phyloP scores from a whole-genome alignment of 1,284 basidiomycete species.

The Leccinum brunneo-olivaceum region DNA sequence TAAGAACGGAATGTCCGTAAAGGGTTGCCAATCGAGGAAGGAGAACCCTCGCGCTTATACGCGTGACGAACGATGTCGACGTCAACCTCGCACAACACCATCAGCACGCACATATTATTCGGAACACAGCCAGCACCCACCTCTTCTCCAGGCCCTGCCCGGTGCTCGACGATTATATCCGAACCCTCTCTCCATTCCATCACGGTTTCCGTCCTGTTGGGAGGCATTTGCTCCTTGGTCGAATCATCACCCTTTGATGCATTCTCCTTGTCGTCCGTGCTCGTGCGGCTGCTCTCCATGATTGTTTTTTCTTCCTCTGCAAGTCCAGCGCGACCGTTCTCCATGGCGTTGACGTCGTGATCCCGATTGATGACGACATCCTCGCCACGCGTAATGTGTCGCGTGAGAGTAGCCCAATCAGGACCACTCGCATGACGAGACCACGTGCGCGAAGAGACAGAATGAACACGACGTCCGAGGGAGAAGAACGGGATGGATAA shows the following conservation, averaged over 20 bases:
- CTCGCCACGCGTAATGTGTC: constrained; percentile 57
- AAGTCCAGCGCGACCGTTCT: constrained; percentile 39
- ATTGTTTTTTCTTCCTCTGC: constrained; percentile 30
- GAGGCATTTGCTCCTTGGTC: constrained; percentile 29
- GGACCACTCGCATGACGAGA: constrained; percentile 54
- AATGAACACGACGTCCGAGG: constrained; percentile 81
- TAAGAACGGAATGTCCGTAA: constrained; percentile 4
- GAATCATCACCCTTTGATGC: constrained; percentile 14
- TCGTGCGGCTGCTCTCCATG: constrained; percentile 23
- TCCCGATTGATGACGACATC: constrained; percentile 78
- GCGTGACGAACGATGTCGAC: constrained; percentile 24
- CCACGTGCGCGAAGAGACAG: constrained; percentile 79
- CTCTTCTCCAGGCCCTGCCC: constrained; percentile 28
- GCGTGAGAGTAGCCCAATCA: constrained; percentile 76
- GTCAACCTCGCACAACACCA: constrained; percentile 18
- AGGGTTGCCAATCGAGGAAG: not conserved
- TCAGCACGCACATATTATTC: constrained; percentile 12
- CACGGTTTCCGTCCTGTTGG: constrained; percentile 39
- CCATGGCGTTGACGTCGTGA: constrained; percentile 43
- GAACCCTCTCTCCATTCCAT: constrained; percentile 64
- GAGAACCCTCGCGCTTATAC: constrained; percentile 6
- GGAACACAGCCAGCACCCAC: constrained; percentile 9
- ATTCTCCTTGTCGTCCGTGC: constrained; percentile 13
- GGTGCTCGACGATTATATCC: constrained; percentile 42
- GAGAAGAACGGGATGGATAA: constrained; percentile 92